Base-by-base conservation (phyloP, 805 yeast species). In the Teunomyces stri region DNA sequence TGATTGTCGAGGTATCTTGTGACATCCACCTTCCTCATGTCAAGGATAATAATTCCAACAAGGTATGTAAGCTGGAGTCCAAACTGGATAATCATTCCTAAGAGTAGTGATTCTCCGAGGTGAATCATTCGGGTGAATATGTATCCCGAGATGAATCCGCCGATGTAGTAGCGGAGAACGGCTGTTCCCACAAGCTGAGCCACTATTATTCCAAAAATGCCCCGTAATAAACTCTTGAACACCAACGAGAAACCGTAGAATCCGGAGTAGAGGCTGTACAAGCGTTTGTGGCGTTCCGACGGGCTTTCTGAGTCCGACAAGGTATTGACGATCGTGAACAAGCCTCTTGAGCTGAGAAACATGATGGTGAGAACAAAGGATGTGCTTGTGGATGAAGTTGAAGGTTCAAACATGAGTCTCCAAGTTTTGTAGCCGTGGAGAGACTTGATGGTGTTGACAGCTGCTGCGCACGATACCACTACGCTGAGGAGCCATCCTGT, bases 31-130 rank as follows among this genome's bases (percentile, higher is more conserved):
- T 89, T 72, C 41, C 83, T 76, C 27, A 83, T 66, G 65, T 89
- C 96, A 33, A 88, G 78, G 13, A 85, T 74, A 27, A 87, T 66
- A 1, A 87, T 80, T 0, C 89, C 81, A 1, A 82, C 69, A 49
- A 87, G 78, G 61, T 74, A 87, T 1, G 91, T 79, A 42, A 81
- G 58, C 53, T 84, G 89, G 33, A 88, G 65, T 4, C 76, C 47
- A 57, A 81, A 85, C 52, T 85, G 88, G 34, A 84, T 62, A 1
- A 79, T 25, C n/a, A 86, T 54, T 0, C 84, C 75, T 25, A 76
- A 44, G 1, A 74, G 54, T 1, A 79, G 25, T 43, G 42, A 31
- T 62, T 45, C 16, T 48, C 20, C 15, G 68, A 53, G 3, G 65
- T 43, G 1, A 55, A 13, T 25, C 62, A 44, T 50, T 60, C 71